phyloP scores from a whole-genome alignment of 2,329 filamentous ascomycete genomes.

The Aaosphaeria arxii region DNA sequence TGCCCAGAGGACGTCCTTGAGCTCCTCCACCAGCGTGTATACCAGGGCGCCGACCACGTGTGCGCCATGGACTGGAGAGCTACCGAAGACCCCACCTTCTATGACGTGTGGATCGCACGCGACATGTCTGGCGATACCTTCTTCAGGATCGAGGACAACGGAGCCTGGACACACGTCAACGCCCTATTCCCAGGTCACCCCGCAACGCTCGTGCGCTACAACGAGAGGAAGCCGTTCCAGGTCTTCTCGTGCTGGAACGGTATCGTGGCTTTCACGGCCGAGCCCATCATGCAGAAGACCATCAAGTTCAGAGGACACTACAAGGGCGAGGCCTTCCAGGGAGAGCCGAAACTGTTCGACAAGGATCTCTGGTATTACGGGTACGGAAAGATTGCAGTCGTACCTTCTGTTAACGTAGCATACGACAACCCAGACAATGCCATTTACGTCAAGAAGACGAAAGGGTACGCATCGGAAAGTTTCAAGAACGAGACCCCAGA shows the following conservation, averaged over 20 bases:
- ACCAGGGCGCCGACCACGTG: slow-evolving; percentile 53
- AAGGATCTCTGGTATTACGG: slow-evolving; percentile 51
- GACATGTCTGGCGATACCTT: slow-evolving; percentile 54
- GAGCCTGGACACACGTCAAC: slow-evolving; percentile 42
- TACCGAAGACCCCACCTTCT: slow-evolving; percentile 49
- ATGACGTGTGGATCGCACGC: slow-evolving; percentile 57
- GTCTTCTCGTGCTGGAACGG: slow-evolving; percentile 64
- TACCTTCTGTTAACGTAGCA: slow-evolving; percentile 56
- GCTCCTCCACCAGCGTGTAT: slow-evolving; percentile 48
- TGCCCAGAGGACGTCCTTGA: slow-evolving; percentile 56
- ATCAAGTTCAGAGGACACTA: slow-evolving; percentile 46
- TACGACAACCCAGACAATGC: slow-evolving; percentile 48
- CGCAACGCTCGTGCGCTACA: slow-evolving; percentile 32
- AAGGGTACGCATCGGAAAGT: slow-evolving; percentile 48
- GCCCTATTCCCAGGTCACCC: slow-evolving; percentile 50
- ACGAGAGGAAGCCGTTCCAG: slow-evolving; percentile 50
- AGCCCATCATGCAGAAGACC: slow-evolving; percentile 44
- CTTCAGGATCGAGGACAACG: slow-evolving; percentile 52
- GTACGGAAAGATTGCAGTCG: slow-evolving; percentile 52
- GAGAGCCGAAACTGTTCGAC: slow-evolving; percentile 56
- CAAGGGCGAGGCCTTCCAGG: slow-evolving; percentile 50
- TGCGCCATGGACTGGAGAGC: slow-evolving; percentile 60
- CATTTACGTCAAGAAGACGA: slow-evolving; percentile 47
- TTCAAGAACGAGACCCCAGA: slow-evolving; percentile 27
- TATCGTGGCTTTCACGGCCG: slow-evolving; percentile 48